Conservation (phyloP, 1,284 basidiomycete genomes). For the Sporisorium iseilematis-ciliati region DNA sequence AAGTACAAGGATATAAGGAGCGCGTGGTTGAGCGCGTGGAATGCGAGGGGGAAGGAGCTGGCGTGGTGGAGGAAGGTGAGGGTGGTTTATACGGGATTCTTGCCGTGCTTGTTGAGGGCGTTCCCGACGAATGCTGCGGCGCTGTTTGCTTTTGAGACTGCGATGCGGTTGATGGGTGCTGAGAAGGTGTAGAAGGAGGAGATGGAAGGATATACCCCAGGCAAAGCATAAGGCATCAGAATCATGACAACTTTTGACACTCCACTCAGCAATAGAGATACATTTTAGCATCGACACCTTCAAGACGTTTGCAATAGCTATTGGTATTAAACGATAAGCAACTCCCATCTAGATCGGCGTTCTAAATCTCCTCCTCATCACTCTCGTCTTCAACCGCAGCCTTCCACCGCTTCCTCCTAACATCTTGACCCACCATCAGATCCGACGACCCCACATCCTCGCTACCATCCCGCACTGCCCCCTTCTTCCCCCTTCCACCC, state of each 20-base stretch:
- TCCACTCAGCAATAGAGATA: not conserved
- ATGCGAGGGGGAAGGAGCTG: conserved; percentile 30
- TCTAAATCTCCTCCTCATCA: conserved; percentile 19
- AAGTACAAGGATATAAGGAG: conserved; percentile 41
- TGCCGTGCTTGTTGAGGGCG: conserved; percentile 61
- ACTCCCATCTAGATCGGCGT: too few relatives aligned
- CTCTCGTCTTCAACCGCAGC: conserved; percentile 33
- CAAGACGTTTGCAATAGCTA: too few relatives aligned
- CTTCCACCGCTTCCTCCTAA: conserved; percentile 41
- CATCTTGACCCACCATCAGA: conserved; percentile 37
- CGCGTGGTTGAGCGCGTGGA: conserved; percentile 53
- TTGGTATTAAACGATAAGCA: too few relatives aligned
- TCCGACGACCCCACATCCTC: conserved; percentile 5
- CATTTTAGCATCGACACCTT: not conserved
- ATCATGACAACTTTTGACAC: not conserved
- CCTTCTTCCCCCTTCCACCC: not conserved
- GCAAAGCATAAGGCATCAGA: not conserved
- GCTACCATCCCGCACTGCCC: conserved; percentile 1
- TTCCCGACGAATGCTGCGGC: conserved; percentile 67
- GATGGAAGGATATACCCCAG: not conserved
- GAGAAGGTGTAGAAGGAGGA: conserved; percentile 41
- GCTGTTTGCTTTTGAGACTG: conserved; percentile 64
- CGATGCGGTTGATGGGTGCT: conserved; percentile 64
- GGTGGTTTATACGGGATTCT: conserved; percentile 60
- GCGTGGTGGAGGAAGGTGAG: conserved; percentile 22